Percentiles rank a stretch among this genome's conserved stretches.
These are phyloP conservation scores for Lactarius quietus DNA, from an alignment of 768 basidiomycete genomes.

Conservation along the genomic window DNA sequence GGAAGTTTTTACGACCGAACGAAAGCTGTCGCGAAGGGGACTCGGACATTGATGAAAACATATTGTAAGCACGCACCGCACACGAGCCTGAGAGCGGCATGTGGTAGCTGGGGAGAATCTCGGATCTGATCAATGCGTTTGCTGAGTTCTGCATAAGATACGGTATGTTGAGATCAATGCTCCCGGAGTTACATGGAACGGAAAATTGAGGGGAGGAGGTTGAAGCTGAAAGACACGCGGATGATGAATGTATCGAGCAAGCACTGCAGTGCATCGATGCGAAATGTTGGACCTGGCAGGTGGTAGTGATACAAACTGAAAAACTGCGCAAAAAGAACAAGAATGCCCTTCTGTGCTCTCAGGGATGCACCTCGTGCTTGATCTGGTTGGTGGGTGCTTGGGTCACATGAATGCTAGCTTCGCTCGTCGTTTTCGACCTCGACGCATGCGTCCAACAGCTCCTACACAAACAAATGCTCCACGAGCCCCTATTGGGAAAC, in stretches of 20 bases:
- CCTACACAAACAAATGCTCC: slow-evolving; percentile 87
- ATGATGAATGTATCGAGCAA: background rate
- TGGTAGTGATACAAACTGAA: background rate
- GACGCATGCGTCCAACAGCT: slow-evolving; percentile 94
- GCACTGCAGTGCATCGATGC: slow-evolving; percentile 10
- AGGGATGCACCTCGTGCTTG: background rate
- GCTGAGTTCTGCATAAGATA: slow-evolving; percentile 7
- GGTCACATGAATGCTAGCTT: background rate
- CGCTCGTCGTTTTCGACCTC: slow-evolving; percentile 67
- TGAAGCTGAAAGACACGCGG: background rate
- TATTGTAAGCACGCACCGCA: slow-evolving; percentile 14
- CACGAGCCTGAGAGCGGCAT: background rate
- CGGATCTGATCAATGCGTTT: background rate
- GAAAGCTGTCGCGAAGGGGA: slow-evolving; percentile 15
- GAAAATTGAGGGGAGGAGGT: slow-evolving; percentile 4
- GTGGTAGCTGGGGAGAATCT: background rate
- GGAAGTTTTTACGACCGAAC: slow-evolving; percentile 2
- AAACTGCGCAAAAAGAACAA: background rate
- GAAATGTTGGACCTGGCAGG: slow-evolving; percentile 18
- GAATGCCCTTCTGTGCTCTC: background rate
- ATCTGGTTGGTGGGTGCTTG: background rate
- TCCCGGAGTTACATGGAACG: background rate
- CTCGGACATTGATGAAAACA: slow-evolving; percentile 10
- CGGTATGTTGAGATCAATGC: background rate
- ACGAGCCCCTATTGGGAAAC: slow-evolving; percentile 93